Evolutionary conservation across 2,329 filamentous ascomycete species (phyloP).

Genomic region (Penicillium expansum): DNA sequence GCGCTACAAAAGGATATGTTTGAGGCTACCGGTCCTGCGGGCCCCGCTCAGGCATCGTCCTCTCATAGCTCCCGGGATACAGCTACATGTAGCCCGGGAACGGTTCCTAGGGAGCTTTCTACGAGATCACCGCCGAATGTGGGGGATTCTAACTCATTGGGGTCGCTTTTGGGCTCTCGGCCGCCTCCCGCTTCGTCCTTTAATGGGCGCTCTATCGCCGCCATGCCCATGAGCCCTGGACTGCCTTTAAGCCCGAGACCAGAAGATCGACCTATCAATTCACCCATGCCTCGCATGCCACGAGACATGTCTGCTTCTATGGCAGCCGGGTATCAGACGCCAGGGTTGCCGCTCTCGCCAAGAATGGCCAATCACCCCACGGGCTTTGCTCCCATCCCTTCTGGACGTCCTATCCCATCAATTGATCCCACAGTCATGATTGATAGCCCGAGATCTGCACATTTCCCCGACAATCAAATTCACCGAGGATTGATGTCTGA

Average conservation of each 20-base stretch:
- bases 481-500: conserved; percentile 79
- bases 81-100: conserved; percentile 30
- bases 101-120: conserved; percentile 54
- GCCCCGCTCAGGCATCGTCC: background rate
- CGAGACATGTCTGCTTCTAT: conserved; percentile 50
- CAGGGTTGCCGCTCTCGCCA: conserved; percentile 63
- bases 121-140: conserved; percentile 29
- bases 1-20: conserved; percentile 64
- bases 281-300: conserved; percentile 57
- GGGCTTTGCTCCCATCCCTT: conserved; percentile 62
- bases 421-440: conserved; percentile 38
- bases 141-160: conserved; percentile 28
- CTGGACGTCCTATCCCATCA: conserved; percentile 30
- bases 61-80: conserved; percentile 13
- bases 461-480: conserved; percentile 49
- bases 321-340: conserved; percentile 55
- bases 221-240: conserved; percentile 60
- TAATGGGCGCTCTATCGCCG: conserved; percentile 41
- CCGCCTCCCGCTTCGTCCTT: conserved; percentile 20
- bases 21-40: conserved; percentile 15
- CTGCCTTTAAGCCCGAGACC: conserved; percentile 62
- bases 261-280: conserved; percentile 57
- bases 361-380: conserved; percentile 71
- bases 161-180: conserved; percentile 33
- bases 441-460: conserved; percentile 33